Conservation (phyloP, 306 rosid species). For the Acmispon strigosus region DNA sequence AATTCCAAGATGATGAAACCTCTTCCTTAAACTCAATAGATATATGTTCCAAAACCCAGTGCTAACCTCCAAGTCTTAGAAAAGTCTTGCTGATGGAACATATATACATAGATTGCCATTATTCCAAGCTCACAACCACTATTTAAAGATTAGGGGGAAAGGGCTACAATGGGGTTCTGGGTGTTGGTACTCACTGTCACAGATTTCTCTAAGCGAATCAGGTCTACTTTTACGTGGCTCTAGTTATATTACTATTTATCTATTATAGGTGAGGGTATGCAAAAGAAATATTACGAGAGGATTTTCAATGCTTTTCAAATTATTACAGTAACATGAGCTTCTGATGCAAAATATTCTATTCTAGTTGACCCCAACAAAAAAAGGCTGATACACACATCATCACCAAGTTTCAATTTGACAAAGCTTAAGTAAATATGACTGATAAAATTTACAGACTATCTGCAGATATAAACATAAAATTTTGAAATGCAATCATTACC, state of each 20-base stretch:
- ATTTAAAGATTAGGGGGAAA: neutral
- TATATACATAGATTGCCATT: neutral
- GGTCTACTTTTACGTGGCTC: neutral
- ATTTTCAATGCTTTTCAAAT: neutral
- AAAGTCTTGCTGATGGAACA: neutral
- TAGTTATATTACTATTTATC: constrained; percentile 1
- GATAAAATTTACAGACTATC: constrained; percentile 1
- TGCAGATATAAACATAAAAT: neutral
- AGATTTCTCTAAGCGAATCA: neutral
- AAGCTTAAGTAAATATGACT: neutral
- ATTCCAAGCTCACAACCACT: neutral
- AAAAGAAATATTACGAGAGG: neutral
- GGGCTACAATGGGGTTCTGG: neutral
- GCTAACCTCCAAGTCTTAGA: neutral
- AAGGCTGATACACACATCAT: neutral
- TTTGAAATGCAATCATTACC: constrained; percentile 43
- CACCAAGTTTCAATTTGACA: constrained; percentile 10
- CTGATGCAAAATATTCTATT: constrained; percentile 6
- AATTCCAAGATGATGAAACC: neutral
- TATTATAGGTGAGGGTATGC: neutral
- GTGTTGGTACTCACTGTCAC: neutral
- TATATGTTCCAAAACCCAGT: neutral
- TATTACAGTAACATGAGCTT: neutral
- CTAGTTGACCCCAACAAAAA: neutral
- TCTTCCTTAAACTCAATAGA: neutral